phyloP scores from a whole-genome alignment of 106 monocot species.

The Dendrobium catenatum region DNA sequence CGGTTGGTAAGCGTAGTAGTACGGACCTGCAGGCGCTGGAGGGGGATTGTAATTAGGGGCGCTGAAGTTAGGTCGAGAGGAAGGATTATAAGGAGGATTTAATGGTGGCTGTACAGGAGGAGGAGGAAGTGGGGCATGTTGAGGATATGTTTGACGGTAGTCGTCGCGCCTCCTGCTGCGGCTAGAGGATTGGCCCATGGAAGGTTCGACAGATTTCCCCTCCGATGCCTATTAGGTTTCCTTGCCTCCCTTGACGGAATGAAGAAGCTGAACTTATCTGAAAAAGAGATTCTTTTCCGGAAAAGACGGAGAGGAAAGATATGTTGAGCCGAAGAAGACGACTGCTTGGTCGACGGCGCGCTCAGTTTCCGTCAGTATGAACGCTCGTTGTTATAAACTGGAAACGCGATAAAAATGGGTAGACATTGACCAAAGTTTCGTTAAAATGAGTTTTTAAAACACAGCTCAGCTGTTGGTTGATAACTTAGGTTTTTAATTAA shows the following conservation, averaged over 20 bases:
- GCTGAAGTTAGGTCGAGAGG: conserved; percentile 8
- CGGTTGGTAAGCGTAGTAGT: background rate
- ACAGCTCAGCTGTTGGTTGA: too few relatives aligned
- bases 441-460: too few relatives aligned
- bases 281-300: background rate
- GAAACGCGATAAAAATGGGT: too few relatives aligned
- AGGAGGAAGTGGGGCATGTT: background rate
- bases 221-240: background rate
- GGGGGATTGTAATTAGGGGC: conserved; percentile 3
- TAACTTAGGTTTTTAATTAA: too few relatives aligned
- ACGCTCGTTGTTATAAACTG: too few relatives aligned
- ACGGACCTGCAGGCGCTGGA: background rate
- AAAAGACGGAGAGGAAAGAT: background rate
- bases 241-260: background rate
- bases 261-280: background rate
- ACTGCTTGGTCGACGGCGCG: background rate
- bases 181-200: conserved; percentile 36
- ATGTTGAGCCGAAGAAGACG: background rate
- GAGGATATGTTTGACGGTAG: background rate
- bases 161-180: conserved; percentile 17
- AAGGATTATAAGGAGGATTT: conserved; percentile 15
- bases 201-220: background rate
- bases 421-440: too few relatives aligned
- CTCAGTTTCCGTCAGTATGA: background rate
- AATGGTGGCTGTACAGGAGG: conserved; percentile 11